Evolutionary conservation across 83 land plant species (phyloP).

Genomic region (Thuja plicata): DNA sequence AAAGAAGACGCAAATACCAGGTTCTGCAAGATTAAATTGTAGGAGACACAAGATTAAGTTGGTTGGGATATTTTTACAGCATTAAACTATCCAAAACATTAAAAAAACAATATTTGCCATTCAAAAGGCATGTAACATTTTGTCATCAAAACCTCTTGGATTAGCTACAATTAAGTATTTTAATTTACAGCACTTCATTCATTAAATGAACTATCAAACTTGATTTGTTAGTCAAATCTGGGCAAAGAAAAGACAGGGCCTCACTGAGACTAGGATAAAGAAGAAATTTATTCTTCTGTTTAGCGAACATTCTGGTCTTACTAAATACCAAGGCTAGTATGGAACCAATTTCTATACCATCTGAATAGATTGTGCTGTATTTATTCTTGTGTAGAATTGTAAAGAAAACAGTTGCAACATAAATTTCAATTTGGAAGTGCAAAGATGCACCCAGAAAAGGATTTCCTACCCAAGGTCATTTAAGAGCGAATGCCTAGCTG

Average conservation of each 20-base stretch:
- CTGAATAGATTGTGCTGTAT: neutral
- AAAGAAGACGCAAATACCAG: too few relatives aligned
- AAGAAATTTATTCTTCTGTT: neutral
- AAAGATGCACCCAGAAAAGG: neutral
- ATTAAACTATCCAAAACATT: neutral
- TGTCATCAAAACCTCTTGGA: neutral
- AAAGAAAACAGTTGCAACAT: neutral
- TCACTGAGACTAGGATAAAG: neutral
- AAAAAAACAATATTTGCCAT: neutral
- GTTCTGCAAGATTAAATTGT: neutral
- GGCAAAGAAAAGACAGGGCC: neutral
- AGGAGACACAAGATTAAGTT: neutral
- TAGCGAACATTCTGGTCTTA: neutral
- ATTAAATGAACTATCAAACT: neutral
- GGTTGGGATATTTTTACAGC: neutral
- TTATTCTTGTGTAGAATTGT: neutral
- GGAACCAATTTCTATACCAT: neutral
- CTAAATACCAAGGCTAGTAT: neutral
- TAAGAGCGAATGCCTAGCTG: neutral
- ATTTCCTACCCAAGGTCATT: neutral
- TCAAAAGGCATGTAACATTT: neutral
- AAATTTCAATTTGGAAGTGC: neutral
- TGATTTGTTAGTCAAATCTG: neutral
- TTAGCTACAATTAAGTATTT: neutral
- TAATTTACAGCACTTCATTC: neutral